phyloP scores from a whole-genome alignment of 75 land plant species.

The Ceratopteris richardii region DNA sequence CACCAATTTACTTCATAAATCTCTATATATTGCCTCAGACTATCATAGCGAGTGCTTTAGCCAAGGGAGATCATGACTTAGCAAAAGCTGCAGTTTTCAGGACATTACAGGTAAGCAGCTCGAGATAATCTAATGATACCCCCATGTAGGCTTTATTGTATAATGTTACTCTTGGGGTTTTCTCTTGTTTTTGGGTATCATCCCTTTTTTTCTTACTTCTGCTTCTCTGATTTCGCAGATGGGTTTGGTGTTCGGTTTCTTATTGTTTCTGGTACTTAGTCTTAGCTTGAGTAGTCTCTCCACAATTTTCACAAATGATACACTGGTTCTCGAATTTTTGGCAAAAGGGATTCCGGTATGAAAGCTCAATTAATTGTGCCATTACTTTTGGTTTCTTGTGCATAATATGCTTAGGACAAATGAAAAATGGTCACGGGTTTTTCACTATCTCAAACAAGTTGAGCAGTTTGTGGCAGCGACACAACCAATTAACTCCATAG shows the following conservation, averaged over 20 bases:
- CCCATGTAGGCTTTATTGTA: background rate
- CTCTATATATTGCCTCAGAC: slow-evolving; percentile 34
- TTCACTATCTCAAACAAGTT: background rate
- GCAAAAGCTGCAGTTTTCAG: slow-evolving; percentile 45
- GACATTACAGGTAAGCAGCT: slow-evolving; percentile 51
- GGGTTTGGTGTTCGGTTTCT: slow-evolving; percentile 60
- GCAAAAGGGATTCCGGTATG: slow-evolving; percentile 75
- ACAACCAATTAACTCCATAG: slow-evolving; percentile 68
- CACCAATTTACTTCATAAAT: no score
- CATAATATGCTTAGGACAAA: background rate
- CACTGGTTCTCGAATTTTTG: slow-evolving; percentile 42
- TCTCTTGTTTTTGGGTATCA: background rate
- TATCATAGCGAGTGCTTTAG: slow-evolving; percentile 63
- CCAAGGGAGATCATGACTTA: slow-evolving; percentile 33
- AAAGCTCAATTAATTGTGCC: background rate
- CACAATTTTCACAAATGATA: slow-evolving; percentile 59
- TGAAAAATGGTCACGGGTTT: background rate
- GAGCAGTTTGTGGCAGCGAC: slow-evolving; percentile 70
- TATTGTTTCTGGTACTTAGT: slow-evolving; percentile 45
- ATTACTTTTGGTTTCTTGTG: slow-evolving; percentile 3
- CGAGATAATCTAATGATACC: background rate
- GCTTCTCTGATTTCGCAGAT: slow-evolving; percentile 40
- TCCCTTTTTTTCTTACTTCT: background rate
- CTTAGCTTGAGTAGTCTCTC: slow-evolving; percentile 44
- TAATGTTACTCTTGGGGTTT: background rate